These are phyloP conservation scores for Backusella morwellensis DNA, from an alignment of 192 early-diverging fungal species.

Conservation along the genomic window DNA sequence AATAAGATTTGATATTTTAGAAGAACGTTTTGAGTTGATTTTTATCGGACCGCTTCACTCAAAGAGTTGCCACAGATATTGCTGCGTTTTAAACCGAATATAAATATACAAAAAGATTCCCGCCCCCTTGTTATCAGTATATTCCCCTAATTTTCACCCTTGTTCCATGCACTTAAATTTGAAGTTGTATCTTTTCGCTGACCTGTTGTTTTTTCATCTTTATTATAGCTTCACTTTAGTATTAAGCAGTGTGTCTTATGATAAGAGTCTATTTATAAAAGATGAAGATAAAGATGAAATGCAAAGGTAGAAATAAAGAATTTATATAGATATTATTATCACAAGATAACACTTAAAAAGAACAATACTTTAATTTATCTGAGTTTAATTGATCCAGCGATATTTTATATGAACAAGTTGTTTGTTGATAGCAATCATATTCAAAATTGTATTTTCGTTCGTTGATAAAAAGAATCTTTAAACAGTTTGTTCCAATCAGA, in stretches of 20 bases:
- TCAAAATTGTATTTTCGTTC: not conserved
- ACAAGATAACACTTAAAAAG: not conserved
- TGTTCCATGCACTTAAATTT: not conserved
- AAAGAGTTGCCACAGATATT: not conserved
- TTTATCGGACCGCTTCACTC: not conserved
- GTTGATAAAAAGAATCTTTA: not conserved
- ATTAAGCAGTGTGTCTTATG: not conserved
- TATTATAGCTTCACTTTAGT: not conserved
- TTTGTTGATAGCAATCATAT: not conserved
- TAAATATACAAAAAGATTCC: not conserved
- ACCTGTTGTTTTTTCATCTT: not conserved
- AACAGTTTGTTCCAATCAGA: not conserved
- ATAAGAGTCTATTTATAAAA: constrained; percentile 3
- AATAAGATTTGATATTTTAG: not conserved
- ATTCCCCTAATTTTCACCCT: constrained; percentile 3
- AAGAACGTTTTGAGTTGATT: not conserved
- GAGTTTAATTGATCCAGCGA: constrained; percentile 1
- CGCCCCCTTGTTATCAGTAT: not conserved
- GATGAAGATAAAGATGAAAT: not conserved
- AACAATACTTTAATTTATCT: not conserved
- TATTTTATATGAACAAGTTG: not conserved
- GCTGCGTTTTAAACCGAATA: constrained; percentile 1
- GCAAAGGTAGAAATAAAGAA: not conserved
- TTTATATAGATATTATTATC: not conserved
- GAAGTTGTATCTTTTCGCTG: not conserved